Evolutionary conservation across 2,329 filamentous ascomycete species (phyloP).

Genomic region (Fusarium temperatum): DNA sequence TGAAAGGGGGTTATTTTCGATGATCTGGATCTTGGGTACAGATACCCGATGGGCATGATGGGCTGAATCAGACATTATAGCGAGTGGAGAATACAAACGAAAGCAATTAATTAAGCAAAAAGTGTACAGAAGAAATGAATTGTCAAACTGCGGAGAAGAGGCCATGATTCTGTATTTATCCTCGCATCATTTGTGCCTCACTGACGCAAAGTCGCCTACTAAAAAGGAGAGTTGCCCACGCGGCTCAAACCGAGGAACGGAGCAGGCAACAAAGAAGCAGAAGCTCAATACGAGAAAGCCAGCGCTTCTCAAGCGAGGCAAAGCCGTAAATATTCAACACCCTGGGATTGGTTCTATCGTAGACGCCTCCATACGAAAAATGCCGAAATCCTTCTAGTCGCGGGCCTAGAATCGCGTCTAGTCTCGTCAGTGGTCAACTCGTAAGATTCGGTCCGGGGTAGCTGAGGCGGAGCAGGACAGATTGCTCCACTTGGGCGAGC

Average conservation of each 20-base stretch:
- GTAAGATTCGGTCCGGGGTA: constrained; percentile 5
- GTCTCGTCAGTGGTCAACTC: background rate
- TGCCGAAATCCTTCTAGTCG: background rate
- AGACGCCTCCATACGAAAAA: background rate
- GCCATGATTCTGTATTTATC: background rate
- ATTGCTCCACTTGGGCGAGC: background rate
- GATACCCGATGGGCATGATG: background rate
- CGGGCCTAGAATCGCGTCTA: background rate
- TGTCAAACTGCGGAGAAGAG: background rate
- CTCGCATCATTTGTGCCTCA: background rate
- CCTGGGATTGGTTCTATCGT: constrained; percentile 4
- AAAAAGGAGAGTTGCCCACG: background rate
- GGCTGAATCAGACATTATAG: background rate
- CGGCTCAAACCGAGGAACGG: background rate
- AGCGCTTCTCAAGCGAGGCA: background rate
- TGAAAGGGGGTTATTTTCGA: constrained; percentile 10
- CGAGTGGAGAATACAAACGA: background rate
- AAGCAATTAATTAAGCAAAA: background rate
- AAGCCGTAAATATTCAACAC: background rate
- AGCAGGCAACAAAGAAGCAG: background rate
- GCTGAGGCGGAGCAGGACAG: background rate
- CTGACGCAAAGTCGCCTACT: background rate
- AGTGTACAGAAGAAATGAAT: background rate
- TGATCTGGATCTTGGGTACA: background rate
- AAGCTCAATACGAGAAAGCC: background rate